Base-by-base conservation (phyloP, 2,329 filamentous ascomycete genomes). In the Talaromyces marneffei region DNA sequence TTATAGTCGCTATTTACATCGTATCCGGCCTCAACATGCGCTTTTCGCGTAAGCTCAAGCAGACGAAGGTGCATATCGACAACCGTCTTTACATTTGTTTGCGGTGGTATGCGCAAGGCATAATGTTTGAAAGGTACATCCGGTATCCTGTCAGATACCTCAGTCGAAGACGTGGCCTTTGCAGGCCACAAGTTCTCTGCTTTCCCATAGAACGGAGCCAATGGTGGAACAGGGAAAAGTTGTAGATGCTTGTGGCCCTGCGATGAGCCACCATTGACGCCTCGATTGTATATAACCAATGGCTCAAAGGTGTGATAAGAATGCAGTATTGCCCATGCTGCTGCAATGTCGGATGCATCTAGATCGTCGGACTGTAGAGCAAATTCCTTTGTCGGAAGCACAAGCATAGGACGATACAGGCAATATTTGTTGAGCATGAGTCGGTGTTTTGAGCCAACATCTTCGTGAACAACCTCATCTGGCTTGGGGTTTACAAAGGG, bases 231-330 rank as follows among this genome's bases (percentile, higher is more conserved):
- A 0, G 71, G 74, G 54, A 79, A 72, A 1, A 79, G 60, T 62
- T 80, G 78, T 62, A 79, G 67, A 66, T 80, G 78, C 64, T 80
- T 80, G 66, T 80, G 78, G 3, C 76, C 76, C 59, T 78, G 73
- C 14, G 73, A 77, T 1, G 70, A 74, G 18, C 78, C 78, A 55
- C 74, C 74, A 27, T 78, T 74, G 44, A 75, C 73, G 14, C 78
- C 78, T 56, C 78, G 79, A 63, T 80, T 80, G 66, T 76, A 80
- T 37, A 80, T 76, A 55, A 75, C 69, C 67, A 80, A 72, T 29
- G 73, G 72, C 25, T 63, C 57, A 61, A 50, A 63, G 42, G 31
- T 75, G 64, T 14, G 65, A 62, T 16, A 63, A 6, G 62, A 44
- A 39, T 61, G 57, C 60, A 79, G 66, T 6, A 75, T 68, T n/a